Evolutionary conservation across 495 filamentous ascomycete species (phyloP).

Genomic region (Hyaloscypha finlandica): DNA sequence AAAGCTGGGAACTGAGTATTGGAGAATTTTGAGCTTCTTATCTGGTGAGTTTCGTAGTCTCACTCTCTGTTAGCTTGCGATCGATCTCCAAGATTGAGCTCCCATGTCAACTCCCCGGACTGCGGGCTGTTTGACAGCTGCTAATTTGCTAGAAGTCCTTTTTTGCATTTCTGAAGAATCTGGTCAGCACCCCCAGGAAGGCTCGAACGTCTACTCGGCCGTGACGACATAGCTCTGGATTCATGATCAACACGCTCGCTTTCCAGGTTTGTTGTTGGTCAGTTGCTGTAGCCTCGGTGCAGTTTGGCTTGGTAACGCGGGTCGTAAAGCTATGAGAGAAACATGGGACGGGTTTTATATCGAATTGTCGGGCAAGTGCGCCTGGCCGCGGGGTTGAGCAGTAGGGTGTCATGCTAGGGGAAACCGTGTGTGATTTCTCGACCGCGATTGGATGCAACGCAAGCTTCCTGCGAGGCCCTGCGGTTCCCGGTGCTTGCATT

Average conservation of each 20-base stretch:
- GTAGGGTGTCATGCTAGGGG: neutral
- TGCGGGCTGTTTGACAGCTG: slow-evolving; percentile 12
- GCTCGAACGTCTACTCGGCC: neutral
- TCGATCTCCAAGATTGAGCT: neutral
- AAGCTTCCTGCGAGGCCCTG: neutral
- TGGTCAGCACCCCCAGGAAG: neutral
- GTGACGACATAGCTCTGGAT: neutral
- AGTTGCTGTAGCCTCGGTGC: neutral
- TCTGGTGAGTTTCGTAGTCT: neutral
- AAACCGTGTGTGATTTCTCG: neutral
- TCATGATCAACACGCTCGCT: neutral
- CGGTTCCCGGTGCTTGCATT: neutral
- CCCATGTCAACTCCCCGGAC: slow-evolving; percentile 3
- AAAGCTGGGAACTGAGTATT: neutral
- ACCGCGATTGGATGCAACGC: neutral
- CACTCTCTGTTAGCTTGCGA: neutral
- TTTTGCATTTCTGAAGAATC: neutral
- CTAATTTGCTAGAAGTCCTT: slow-evolving; percentile 39
- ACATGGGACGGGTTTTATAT: neutral
- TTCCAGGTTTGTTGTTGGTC: neutral
- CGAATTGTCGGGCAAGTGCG: neutral
- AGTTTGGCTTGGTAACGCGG: neutral
- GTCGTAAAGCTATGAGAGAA: neutral
- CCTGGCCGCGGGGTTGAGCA: neutral
- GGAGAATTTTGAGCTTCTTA: neutral